Conservation (phyloP, 2,329 filamentous ascomycete species). For the Ceratocystis destructans region DNA sequence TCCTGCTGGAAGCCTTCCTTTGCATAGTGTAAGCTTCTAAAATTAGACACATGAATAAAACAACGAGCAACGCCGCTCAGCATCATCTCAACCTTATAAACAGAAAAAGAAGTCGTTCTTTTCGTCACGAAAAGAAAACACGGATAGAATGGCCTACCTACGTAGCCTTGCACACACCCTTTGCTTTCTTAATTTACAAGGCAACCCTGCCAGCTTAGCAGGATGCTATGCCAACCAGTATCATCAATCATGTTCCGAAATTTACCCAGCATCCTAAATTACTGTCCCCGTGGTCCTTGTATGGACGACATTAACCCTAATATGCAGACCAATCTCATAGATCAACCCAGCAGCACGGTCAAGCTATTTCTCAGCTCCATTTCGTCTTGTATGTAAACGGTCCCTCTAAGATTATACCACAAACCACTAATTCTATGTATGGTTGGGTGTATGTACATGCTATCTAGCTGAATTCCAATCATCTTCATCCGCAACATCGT, state of each 20-base stretch:
- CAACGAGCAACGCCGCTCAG: background rate
- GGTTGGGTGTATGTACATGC: background rate
- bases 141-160: background rate
- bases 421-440: background rate
- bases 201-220: background rate
- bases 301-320: no score
- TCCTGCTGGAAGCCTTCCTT: background rate
- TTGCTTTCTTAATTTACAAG: background rate
- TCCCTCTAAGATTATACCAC: background rate
- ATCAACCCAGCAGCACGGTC: no score
- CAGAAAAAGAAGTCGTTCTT: background rate
- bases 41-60: slow-evolving; percentile 1
- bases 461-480: slow-evolving; percentile 28
- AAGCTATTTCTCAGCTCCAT: no score
- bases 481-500: slow-evolving; percentile 40
- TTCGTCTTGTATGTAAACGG: no score
- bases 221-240: background rate
- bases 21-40: background rate
- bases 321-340: no score
- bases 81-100: background rate
- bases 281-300: background rate
- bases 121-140: background rate
- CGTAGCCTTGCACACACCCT: background rate
- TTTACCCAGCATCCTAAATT: background rate
- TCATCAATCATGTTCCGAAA: background rate